Percentiles rank a stretch among this genome's conserved stretches.
These are phyloP conservation scores for Aaosphaeria pasadenensis DNA, from an alignment of 2,329 filamentous ascomycete genomes.

Conservation along the genomic window DNA sequence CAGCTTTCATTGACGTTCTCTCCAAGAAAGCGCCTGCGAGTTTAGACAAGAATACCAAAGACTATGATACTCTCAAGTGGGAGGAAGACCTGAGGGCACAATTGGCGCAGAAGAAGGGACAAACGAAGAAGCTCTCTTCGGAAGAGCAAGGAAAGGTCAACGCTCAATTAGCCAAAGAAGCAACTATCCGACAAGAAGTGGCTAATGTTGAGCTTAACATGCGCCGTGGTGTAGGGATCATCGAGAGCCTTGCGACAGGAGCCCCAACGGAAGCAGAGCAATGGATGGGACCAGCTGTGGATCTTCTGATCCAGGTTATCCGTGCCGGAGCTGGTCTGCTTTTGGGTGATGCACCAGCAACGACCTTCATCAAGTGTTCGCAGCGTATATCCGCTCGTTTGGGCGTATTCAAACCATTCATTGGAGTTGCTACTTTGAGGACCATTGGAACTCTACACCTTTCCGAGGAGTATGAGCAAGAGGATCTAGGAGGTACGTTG, in stretches of 20 bases:
- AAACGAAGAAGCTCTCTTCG: slow-evolving; percentile 82
- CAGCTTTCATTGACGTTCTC: slow-evolving; percentile 84
- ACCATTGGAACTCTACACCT: slow-evolving; percentile 72
- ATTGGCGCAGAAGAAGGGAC: slow-evolving; percentile 88
- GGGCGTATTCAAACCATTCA: slow-evolving; percentile 73
- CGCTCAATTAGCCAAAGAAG: slow-evolving; percentile 84
- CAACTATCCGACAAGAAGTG: slow-evolving; percentile 72
- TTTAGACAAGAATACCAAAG: slow-evolving; percentile 86
- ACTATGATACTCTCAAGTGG: slow-evolving; percentile 96
- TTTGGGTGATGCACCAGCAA: slow-evolving; percentile 73
- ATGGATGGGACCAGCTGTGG: slow-evolving; percentile 84
- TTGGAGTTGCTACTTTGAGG: slow-evolving; percentile 83
- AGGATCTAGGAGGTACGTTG: slow-evolving; percentile 67
- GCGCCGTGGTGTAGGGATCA: slow-evolving; percentile 79
- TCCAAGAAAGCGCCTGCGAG: slow-evolving; percentile 73
- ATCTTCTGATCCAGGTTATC: slow-evolving; percentile 69
- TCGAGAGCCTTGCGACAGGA: slow-evolving; percentile 75
- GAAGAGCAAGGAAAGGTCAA: slow-evolving; percentile 91
- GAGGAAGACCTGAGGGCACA: slow-evolving; percentile 87
- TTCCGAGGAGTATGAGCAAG: slow-evolving; percentile 68
- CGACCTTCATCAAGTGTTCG: slow-evolving; percentile 76
- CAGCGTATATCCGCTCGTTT: slow-evolving; percentile 71
- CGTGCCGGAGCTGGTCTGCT: slow-evolving; percentile 78
- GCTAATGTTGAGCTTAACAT: slow-evolving; percentile 67
- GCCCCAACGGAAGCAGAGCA: slow-evolving; percentile 84